Percentiles rank a stretch among this genome's conserved stretches.
These are phyloP conservation scores for Elongisporangium prolatum DNA, from an alignment of 352 stramenopile genomes.

Conservation along the genomic window DNA sequence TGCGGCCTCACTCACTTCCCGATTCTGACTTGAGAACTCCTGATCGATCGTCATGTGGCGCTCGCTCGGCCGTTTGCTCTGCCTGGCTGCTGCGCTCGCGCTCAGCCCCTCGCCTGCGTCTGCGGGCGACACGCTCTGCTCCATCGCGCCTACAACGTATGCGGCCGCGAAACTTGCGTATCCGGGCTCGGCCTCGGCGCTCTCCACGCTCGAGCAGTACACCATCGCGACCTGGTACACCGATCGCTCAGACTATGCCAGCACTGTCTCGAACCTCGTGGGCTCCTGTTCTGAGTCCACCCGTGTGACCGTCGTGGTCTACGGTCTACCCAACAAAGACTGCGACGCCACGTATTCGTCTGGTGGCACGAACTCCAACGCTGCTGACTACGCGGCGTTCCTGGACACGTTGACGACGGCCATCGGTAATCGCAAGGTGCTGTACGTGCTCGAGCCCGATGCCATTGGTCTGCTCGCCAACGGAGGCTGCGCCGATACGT, in stretches of 20 bases:
- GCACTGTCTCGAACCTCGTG: conserved; percentile 26
- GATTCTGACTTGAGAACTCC: not conserved
- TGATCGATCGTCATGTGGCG: not conserved
- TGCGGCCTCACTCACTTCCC: not conserved
- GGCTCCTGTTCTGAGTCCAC: conserved; percentile 26
- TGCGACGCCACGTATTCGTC: conserved; percentile 50
- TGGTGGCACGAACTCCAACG: conserved; percentile 29
- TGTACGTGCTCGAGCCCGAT: conserved; percentile 70
- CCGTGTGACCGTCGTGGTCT: conserved; percentile 57
- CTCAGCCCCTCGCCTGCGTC: not conserved
- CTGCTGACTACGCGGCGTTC: conserved; percentile 41
- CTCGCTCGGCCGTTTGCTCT: not conserved
- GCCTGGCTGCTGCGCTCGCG: not conserved
- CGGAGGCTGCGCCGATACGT: conserved; percentile 21
- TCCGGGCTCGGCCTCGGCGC: conserved; percentile 37
- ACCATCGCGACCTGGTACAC: conserved; percentile 67
- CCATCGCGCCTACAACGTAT: conserved; percentile 38
- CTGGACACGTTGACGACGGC: conserved; percentile 32
- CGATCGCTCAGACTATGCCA: conserved; percentile 37
- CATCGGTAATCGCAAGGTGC: conserved; percentile 49
- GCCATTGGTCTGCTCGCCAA: conserved; percentile 50
- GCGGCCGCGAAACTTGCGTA: conserved; percentile 33
- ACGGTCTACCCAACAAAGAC: conserved; percentile 75
- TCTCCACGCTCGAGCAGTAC: conserved; percentile 46
- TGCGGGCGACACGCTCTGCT: conserved; percentile 43